Evolutionary conservation across 495 filamentous ascomycete species (phyloP).

Genomic region (Oidiodendron maius): DNA sequence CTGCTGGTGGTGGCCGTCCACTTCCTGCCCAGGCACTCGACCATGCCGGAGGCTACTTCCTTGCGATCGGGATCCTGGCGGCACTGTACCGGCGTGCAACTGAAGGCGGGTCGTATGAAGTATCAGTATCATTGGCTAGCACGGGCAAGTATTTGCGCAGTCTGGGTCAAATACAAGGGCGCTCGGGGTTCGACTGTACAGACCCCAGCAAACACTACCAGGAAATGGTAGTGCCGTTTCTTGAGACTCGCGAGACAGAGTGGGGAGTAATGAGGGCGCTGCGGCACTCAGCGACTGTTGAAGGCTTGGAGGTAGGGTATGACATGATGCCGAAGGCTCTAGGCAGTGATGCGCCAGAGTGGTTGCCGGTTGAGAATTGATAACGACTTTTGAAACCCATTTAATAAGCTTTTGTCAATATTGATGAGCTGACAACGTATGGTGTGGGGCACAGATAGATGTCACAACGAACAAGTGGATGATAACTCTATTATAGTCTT

Average conservation of each 20-base stretch:
- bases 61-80: constrained; percentile 44
- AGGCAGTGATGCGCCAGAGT: constrained; percentile 30
- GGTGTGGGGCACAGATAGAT: too few species aligned
- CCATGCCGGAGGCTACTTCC: constrained; percentile 38
- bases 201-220: constrained; percentile 30
- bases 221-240: constrained; percentile 20
- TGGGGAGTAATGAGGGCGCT: constrained; percentile 30
- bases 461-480: too few species aligned
- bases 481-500: too few species aligned
- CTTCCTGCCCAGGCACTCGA: constrained; percentile 20
- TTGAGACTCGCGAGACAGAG: constrained; percentile 24
- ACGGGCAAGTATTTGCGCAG: constrained; percentile 50
- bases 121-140: constrained; percentile 46
- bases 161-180: constrained; percentile 43
- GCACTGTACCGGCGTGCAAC: constrained; percentile 45
- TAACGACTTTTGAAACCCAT: too few species aligned
- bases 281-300: constrained; percentile 27
- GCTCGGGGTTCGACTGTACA: constrained; percentile 31
- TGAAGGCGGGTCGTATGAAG: constrained; percentile 43
- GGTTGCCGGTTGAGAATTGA: too few species aligned
- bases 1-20: constrained; percentile 54
- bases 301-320: constrained; percentile 28
- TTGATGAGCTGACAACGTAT: too few species aligned
- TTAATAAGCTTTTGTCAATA: too few species aligned
- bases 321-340: constrained; percentile 28